Base-by-base conservation (phyloP, 371 early-diverging fungal genomes). In the Massospora cicadina region DNA sequence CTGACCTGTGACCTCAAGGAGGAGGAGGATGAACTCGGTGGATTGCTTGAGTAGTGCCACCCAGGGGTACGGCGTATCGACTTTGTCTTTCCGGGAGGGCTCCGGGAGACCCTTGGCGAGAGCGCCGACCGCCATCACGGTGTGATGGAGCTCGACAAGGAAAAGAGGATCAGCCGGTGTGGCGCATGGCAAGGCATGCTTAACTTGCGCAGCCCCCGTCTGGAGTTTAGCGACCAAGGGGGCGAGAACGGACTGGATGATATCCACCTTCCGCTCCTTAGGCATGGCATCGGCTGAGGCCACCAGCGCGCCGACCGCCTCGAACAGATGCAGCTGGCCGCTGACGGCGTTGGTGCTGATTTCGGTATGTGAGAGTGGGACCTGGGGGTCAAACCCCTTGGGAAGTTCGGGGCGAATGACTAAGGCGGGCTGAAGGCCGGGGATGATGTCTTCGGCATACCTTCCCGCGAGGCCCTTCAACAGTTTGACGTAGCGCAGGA, bases 51-150 rank as follows among this genome's bases (percentile, higher is more conserved):
- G 85, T 21, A 89, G 78, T 28, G 70, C 68, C 1, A 74, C 76
- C 83, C 87, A 88, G 2, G 82, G 78, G 7, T 76, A 76, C 2
- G 73, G 70, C 24, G 72, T 72, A 30, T 65, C 33, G 2, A 33
- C 69, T 70, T 63, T 76, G 2, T 54, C 69, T 70, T 63, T 76
- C 77, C 56, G 72, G 68, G 33, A 25, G n/a, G 80, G 75, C 54
- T 88, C 84, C 2, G 93, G 92, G 75, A 91, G 91, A 82, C 84
- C 91, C 74, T 92, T 91, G 30, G 84, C 82, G 24, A 94, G 79
- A 63, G 86, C 84, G 54, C 95, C 97, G 53, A 93, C 79, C 0
- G 95, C 91, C 71, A 83, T 83, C 43, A 95, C 78, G 29, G 86
- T 79, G 72, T 92, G 93, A 70, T 87, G 85, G 55, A 92, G 69